Base-by-base conservation (phyloP, 1,139 yeast species). In the Groenewaldozyma auringiensis region DNA sequence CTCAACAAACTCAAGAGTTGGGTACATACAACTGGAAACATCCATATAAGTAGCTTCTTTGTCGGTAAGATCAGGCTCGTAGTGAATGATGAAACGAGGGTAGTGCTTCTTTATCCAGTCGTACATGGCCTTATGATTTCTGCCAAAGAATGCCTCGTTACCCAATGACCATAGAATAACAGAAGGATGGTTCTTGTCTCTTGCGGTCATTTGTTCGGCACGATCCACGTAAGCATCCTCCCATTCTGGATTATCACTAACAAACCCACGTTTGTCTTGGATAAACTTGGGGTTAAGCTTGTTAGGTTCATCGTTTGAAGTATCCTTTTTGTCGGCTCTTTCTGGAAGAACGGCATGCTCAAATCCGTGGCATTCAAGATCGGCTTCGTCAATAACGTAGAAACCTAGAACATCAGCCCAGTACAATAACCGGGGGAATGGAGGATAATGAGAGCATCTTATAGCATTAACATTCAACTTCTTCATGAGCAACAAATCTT, bases 361-460 rank as follows among this genome's bases (percentile, higher is more conserved):
- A 21, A 65, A 63, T 1, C 69, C 69, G 48, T 65, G 69, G 45
- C 67, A 61, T 46, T 65, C 69, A 20, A 65, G 54, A 47, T 65
- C 69, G 2, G 69, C 65, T 50, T 65, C 69, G 43, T 65, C 66
- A 37, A 65, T 53, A 6, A 65, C 66, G 62, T 65, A 65, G 33
- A 65, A 55, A 6, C 69, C 69, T 3, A 56, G 48, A 27, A 50
- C 45, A 46, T 64, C 62, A 3, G 58, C 57, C 50, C 54, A 52
- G 37, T 46, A 45, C 8, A 46, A 41, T 21, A 53, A 42, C 9
- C 44, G 44, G 3, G 58, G 58, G 31, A 53, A 56, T 8, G 58
- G 53, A 4, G 70, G 70, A 40, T 66, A 65, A 48, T 66, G 70
- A 3, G 68, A 59, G 21, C 67, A 61, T 31, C 70, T 53, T 29